Evolutionary conservation across 176 grass and related monocot genomes (phyloP).

Genomic region (Bolboschoenus planiculmis): DNA sequence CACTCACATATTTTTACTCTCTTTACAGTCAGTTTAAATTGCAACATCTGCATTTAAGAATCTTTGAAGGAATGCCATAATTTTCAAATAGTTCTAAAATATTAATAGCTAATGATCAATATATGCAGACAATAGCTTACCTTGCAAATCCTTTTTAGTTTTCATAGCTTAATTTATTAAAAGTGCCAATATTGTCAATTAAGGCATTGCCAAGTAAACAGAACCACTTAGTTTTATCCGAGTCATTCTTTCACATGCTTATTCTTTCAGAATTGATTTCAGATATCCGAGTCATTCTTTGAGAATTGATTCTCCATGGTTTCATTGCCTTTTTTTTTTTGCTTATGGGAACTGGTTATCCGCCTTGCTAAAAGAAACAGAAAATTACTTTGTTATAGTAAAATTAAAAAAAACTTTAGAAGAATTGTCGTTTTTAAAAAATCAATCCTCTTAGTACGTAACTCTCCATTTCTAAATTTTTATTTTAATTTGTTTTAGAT

Average conservation of each 20-base stretch:
- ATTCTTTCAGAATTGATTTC: background rate
- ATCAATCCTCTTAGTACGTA: background rate
- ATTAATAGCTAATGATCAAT: background rate
- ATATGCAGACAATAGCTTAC: background rate
- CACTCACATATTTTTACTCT: background rate
- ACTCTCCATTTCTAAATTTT: background rate
- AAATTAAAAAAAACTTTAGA: background rate
- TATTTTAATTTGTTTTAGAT: too few species aligned
- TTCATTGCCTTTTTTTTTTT: background rate
- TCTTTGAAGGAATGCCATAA: background rate
- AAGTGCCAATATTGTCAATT: background rate
- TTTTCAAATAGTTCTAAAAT: background rate
- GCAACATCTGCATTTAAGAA: background rate
- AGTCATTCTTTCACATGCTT: background rate
- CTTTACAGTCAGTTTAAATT: background rate
- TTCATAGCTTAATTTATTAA: background rate
- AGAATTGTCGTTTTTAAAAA: too few species aligned
- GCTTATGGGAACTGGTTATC: background rate
- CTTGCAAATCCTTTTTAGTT: background rate
- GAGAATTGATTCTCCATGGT: background rate
- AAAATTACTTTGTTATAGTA: background rate
- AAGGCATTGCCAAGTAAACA: background rate
- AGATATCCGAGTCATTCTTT: background rate
- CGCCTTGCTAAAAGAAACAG: background rate
- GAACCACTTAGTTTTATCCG: background rate